phyloP scores from a whole-genome alignment of 805 yeast species.

The Schizosaccharomyces osmophilus region DNA sequence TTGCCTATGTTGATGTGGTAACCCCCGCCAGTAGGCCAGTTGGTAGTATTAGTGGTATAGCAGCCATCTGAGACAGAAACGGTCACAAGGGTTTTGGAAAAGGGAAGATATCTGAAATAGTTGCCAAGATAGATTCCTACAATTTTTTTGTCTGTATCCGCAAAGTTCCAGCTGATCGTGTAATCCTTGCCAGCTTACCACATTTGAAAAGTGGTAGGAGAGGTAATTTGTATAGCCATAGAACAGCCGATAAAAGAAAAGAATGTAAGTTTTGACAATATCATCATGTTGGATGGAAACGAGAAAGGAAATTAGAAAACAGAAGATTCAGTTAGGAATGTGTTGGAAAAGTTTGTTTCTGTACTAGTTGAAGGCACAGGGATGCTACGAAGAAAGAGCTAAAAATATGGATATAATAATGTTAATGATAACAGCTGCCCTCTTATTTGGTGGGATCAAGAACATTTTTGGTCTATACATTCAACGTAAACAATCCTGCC shows the following conservation, averaged over 20 bases:
- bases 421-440: no score
- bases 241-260: slow-evolving; percentile 8
- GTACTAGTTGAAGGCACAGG: no score
- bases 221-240: background rate
- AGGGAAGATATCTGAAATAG: background rate
- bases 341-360: no score
- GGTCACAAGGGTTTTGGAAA: background rate
- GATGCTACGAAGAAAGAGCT: no score
- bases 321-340: no score
- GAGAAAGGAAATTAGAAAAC: no score
- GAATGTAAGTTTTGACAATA: background rate
- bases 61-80: background rate
- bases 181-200: background rate
- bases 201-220: background rate
- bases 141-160: background rate
- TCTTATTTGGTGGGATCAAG: no score
- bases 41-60: background rate
- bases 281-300: no score
- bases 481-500: no score
- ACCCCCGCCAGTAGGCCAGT: background rate
- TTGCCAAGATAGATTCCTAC: background rate
- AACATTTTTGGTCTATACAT: no score
- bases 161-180: background rate
- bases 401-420: no score
- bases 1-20: background rate